Percentiles rank a stretch among this genome's conserved stretches.
phyloP scores from a whole-genome alignment of 495 filamentous ascomycete genomes.

The Copromyces sp. region DNA sequence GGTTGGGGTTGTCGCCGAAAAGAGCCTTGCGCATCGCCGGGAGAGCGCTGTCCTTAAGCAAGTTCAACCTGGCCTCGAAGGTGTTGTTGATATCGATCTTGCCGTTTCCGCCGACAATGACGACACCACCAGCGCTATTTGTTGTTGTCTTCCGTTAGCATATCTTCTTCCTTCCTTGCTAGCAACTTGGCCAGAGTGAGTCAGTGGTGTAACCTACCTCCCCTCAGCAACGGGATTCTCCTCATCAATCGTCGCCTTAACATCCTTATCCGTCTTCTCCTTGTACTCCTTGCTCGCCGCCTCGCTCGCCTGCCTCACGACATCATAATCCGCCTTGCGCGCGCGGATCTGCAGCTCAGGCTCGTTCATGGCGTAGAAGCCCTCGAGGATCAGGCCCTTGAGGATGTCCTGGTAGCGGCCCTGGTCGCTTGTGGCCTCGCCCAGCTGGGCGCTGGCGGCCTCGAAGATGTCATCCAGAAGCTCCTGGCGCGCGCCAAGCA shows the following conservation, averaged over 20 bases:
- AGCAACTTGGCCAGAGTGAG: background rate
- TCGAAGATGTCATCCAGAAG: slow-evolving; percentile 90
- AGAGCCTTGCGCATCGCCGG: slow-evolving; percentile 75
- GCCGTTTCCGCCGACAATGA: slow-evolving; percentile 69
- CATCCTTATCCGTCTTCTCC: slow-evolving; percentile 54
- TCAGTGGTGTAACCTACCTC: slow-evolving; percentile 52
- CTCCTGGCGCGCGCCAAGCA: slow-evolving; percentile 78
- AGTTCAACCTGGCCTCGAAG: slow-evolving; percentile 77
- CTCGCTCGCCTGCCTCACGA: slow-evolving; percentile 63
- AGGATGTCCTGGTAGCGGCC: slow-evolving; percentile 62
- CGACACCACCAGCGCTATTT: slow-evolving; percentile 68
- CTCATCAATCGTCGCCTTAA: slow-evolving; percentile 60
- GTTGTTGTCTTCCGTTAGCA: slow-evolving; percentile 9
- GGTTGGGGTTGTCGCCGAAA: slow-evolving; percentile 87
- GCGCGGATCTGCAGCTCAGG: slow-evolving; percentile 58
- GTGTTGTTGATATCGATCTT: slow-evolving; percentile 99
- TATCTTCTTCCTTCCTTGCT: background rate
- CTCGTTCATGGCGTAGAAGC: slow-evolving; percentile 80
- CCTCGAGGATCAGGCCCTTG: slow-evolving; percentile 78
- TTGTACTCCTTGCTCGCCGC: slow-evolving; percentile 73
- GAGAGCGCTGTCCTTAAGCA: slow-evolving; percentile 74
- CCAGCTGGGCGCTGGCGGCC: slow-evolving; percentile 56
- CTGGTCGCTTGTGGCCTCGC: slow-evolving; percentile 53
- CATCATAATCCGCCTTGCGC: slow-evolving; percentile 66
- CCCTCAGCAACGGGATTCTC: slow-evolving; percentile 68